phyloP scores from a whole-genome alignment of 139 green algal species.

The Micractinium sp. region DNA sequence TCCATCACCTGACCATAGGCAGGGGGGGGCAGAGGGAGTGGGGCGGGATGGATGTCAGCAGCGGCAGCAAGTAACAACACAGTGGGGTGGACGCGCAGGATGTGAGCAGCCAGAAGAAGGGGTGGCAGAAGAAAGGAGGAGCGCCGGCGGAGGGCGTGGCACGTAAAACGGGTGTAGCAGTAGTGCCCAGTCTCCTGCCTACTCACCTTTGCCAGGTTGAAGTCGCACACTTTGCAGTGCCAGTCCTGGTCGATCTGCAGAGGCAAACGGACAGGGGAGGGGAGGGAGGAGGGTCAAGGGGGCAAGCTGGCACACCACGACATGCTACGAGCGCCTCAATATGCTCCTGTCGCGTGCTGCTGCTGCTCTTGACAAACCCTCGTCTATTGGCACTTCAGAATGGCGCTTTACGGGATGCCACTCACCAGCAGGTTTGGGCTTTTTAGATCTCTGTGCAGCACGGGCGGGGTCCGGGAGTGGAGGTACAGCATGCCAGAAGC shows the following conservation, averaged over 20 bases:
- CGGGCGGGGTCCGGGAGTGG: conserved; percentile 33
- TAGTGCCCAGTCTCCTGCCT: too few relatives aligned
- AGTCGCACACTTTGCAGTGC: neutral
- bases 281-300: neutral
- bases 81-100: too few relatives aligned
- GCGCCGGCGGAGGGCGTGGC: too few relatives aligned
- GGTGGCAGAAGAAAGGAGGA: too few relatives aligned
- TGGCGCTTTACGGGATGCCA: too few relatives aligned
- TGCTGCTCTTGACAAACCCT: neutral
- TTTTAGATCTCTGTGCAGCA: conserved; percentile 63
- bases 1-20: neutral
- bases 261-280: neutral
- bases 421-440: conserved; percentile 45
- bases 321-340: neutral
- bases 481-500: conserved; percentile 38
- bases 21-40: neutral
- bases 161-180: too few relatives aligned
- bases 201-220: neutral
- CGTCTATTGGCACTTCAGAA: neutral
- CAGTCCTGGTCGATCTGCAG: neutral
- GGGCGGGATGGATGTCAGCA: neutral
- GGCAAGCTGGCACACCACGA: neutral
- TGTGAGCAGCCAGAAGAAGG: too few relatives aligned
- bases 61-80: too few relatives aligned
- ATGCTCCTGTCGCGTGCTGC: neutral